Evolutionary conservation across 208 protist genomes (phyloP).

Genomic region (Wallacemonas rigidus): DNA sequence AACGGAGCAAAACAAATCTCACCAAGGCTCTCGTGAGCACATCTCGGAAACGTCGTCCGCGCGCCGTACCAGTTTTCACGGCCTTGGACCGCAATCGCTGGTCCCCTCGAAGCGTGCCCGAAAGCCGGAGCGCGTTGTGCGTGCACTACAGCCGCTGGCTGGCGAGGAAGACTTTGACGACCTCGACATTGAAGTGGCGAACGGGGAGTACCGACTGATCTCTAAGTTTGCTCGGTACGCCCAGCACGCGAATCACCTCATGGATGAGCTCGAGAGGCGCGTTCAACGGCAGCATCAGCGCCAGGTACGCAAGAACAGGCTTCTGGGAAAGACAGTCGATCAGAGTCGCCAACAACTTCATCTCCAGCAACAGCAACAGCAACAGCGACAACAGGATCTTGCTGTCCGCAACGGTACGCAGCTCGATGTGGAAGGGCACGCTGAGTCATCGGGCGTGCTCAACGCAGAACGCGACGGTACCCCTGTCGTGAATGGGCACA

Average conservation of each 20-base stretch:
- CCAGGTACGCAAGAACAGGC: slow-evolving; percentile 15
- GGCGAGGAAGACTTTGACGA: slow-evolving; percentile 53
- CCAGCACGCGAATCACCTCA: slow-evolving; percentile 54
- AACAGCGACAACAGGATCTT: not conserved
- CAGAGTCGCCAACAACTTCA: not conserved
- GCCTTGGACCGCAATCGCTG: not conserved
- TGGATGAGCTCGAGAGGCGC: slow-evolving; percentile 55
- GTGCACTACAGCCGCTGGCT: slow-evolving; percentile 5
- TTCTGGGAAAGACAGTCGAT: not conserved
- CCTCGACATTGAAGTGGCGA: slow-evolving; percentile 63
- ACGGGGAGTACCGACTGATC: slow-evolving; percentile 69
- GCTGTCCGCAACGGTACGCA: not conserved
- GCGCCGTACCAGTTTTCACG: too few species aligned
- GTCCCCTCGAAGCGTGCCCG: not conserved
- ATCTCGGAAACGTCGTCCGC: too few species aligned
- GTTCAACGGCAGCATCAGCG: slow-evolving; percentile 30
- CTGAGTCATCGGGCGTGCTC: too few species aligned
- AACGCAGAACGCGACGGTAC: too few species aligned
- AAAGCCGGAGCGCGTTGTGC: not conserved
- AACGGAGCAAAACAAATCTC: too few species aligned
- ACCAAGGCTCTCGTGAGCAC: too few species aligned
- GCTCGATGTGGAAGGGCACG: too few species aligned
- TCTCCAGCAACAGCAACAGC: slow-evolving; percentile 7
- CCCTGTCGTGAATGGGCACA: too few species aligned
- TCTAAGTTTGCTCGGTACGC: slow-evolving; percentile 69